phyloP scores from a whole-genome alignment of 2,329 filamentous ascomycete species.

The Alternaria rosae region DNA sequence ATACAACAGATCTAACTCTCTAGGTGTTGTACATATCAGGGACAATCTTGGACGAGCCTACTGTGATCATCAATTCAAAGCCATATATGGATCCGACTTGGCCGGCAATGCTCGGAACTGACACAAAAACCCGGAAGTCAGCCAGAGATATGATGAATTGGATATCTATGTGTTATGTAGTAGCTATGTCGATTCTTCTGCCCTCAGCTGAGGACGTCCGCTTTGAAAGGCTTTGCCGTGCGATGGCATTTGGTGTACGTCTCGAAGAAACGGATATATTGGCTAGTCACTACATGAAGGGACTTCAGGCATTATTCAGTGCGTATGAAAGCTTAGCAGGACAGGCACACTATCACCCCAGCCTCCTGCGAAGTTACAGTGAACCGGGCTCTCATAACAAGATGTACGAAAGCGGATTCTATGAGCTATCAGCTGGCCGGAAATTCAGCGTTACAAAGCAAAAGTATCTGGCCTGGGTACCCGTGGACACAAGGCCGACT shows the following conservation, averaged over 20 bases:
- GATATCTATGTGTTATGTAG: neutral
- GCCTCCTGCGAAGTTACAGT: neutral
- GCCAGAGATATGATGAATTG: neutral
- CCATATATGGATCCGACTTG: neutral
- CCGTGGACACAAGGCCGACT: slow-evolving; percentile 3
- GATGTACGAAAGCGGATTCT: neutral
- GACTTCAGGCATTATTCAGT: neutral
- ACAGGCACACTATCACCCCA: neutral
- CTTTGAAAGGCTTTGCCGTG: neutral
- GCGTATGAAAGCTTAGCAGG: neutral
- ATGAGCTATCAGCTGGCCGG: neutral
- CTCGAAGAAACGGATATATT: neutral
- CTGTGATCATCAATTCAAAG: neutral
- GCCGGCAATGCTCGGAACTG: neutral
- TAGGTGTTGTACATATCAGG: neutral
- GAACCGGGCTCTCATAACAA: neutral
- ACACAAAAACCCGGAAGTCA: neutral
- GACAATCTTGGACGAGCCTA: neutral
- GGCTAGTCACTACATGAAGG: neutral
- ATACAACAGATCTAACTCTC: neutral
- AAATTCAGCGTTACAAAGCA: slow-evolving; percentile 5
- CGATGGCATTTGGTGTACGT: neutral
- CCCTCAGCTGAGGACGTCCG: neutral
- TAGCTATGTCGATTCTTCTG: neutral
- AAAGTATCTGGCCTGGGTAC: slow-evolving; percentile 13